Conservation (phyloP, 495 filamentous ascomycete genomes). For the Amphirosellinia nigrospora region DNA sequence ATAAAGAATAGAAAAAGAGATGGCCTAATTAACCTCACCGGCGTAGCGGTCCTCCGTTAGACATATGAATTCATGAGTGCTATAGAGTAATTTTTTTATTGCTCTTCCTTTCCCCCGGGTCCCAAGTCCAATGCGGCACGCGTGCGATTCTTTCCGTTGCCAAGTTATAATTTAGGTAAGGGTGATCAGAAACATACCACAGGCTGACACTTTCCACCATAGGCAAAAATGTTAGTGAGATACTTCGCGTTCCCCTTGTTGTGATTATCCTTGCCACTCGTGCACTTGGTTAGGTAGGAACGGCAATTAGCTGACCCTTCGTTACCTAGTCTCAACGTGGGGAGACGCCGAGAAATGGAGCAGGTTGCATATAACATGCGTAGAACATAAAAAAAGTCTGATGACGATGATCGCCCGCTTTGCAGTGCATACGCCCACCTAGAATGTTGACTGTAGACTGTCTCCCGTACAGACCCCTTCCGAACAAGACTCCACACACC, state of each 20-base stretch:
- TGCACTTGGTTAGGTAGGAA: slow-evolving; percentile 9
- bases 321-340: slow-evolving; percentile 1
- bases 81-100: background rate
- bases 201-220: background rate
- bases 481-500: too few relatives aligned
- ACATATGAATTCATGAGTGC: background rate
- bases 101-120: background rate
- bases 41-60: background rate
- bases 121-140: background rate
- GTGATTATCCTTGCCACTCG: slow-evolving; percentile 15
- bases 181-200: background rate
- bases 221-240: slow-evolving; percentile 12
- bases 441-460: background rate
- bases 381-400: background rate
- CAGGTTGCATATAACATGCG: slow-evolving; percentile 2
- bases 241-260: background rate
- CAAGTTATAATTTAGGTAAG: background rate
- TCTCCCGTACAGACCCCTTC: too few relatives aligned
- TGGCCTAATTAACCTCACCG: background rate
- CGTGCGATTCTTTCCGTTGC: background rate
- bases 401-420: background rate
- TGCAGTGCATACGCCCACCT: background rate
- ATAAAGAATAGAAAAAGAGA: background rate
- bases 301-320: slow-evolving; percentile 7
- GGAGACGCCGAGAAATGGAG: slow-evolving; percentile 2